These are phyloP conservation scores for Albophoma yamanashiensis DNA, from an alignment of 2,329 filamentous ascomycete genomes.

Conservation along the genomic window DNA sequence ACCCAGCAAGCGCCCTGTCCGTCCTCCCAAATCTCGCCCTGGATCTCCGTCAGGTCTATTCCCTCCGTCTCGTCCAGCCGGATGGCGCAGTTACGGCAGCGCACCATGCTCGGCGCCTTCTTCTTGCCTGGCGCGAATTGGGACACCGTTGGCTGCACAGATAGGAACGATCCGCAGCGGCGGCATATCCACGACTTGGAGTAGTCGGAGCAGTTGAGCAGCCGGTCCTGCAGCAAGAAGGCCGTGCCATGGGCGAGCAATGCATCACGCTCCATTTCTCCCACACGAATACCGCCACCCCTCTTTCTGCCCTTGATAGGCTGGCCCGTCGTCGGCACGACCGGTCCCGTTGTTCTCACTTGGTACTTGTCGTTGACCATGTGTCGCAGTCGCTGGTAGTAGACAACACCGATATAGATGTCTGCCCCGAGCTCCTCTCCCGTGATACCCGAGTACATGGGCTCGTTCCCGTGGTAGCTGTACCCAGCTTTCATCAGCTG, in stretches of 20 bases:
- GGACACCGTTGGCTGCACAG: constrained; percentile 69
- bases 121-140: constrained; percentile 51
- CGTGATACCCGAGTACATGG: constrained; percentile 96
- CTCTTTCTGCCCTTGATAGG: constrained; percentile 95
- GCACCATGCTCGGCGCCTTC: constrained; percentile 56
- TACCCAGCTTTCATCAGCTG: constrained; percentile 92
- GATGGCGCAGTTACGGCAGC: constrained; percentile 69
- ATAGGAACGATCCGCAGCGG: constrained; percentile 80
- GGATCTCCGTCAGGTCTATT: constrained; percentile 41
- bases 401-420: constrained; percentile 94
- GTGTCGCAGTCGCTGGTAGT: constrained; percentile 95
- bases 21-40: constrained; percentile 85
- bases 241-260: constrained; percentile 91
- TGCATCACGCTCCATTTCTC: constrained; percentile 97
- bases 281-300: constrained; percentile 96
- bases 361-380: constrained; percentile 99
- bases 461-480: constrained; percentile 97
- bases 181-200: constrained; percentile 83
- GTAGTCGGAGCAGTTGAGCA: constrained; percentile 97
- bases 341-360: constrained; percentile 87
- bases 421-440: constrained; percentile 89
- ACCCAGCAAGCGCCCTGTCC: constrained; percentile 73
- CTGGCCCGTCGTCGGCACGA: constrained; percentile 83
- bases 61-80: constrained; percentile 47
- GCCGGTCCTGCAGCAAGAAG: constrained; percentile 85